Evolutionary conservation across 805 yeast genomes (phyloP).

Genomic region (Cyberlindnera samutprakarnensis): DNA sequence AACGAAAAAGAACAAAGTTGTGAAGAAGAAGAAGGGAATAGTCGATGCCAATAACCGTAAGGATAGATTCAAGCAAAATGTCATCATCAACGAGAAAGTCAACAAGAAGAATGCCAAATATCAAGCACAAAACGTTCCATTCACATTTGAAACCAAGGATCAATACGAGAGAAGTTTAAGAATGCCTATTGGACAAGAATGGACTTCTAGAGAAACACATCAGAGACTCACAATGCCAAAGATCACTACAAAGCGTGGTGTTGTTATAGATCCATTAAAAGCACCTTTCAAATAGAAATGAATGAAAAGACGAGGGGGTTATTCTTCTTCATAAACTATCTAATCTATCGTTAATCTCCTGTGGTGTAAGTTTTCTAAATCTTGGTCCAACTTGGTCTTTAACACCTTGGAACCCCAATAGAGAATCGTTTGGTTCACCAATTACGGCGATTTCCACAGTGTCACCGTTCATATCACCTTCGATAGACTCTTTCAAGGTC

Average conservation of each 20-base stretch:
- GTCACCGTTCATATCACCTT: conserved; percentile 96
- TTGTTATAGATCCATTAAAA: conserved; percentile 84
- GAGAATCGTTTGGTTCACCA: conserved; percentile 72
- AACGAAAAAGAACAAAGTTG: conserved; percentile 45
- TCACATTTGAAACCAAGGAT: conserved; percentile 87
- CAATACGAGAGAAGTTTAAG: conserved; percentile 92
- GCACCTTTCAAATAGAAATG: conserved; percentile 57
- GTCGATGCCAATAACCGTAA: conserved; percentile 64
- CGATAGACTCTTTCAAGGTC: conserved; percentile 92
- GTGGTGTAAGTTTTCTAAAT: conserved; percentile 73
- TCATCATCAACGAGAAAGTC: conserved; percentile 81
- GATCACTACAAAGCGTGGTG: conserved; percentile 79
- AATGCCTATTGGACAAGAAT: conserved; percentile 96
- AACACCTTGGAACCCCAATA: conserved; percentile 84
- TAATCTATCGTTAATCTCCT: conserved; percentile 92
- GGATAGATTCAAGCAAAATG: conserved; percentile 71
- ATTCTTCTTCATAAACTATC: conserved; percentile 61
- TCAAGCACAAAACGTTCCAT: conserved; percentile 86
- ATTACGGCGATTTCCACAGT: conserved; percentile 89
- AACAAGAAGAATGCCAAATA: conserved; percentile 82
- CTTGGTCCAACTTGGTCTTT: conserved; percentile 78
- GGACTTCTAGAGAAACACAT: conserved; percentile 85
- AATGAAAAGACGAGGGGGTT: background rate
- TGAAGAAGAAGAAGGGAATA: conserved; percentile 64
- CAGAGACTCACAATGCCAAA: conserved; percentile 86